Evolutionary conservation across 2,329 filamentous ascomycete species (phyloP), one percentile per base, ranked within the genome.

Genomic region (Lachnum nothofagi): DNA sequence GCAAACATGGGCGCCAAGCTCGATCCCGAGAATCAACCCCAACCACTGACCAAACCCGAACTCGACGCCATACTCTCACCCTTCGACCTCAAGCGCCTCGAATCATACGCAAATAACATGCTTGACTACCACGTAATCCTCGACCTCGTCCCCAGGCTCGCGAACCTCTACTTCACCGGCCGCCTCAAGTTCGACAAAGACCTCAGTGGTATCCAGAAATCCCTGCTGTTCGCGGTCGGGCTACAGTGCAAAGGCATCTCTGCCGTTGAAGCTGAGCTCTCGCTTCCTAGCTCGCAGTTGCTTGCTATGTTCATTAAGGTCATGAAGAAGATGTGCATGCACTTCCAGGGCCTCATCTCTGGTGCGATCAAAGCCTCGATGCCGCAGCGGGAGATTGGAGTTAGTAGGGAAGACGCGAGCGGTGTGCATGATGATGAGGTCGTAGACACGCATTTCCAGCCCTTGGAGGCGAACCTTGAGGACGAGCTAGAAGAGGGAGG

Each of bases 241-340:
- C 72, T 97, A 51, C 94, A 98, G 69, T 82, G 87, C 58, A 97
- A 97, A 72, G 84, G 86, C 33, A 74, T 98, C 23, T 88, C 93
- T 12, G 78, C 80, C 10, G 72, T 96, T 7, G 85, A 91, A 53
- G 82, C 84, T 54, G 93, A 98, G 63, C 70, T 95, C 3, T 78
- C 77, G 6, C 71, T 96, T 5, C 81, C 80, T 1, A 78, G 81
- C 2, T 85, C 83, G 38, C 93, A 97, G 70, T 73, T 96, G 3
- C 75, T 98, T 54, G 91, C 91, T 52, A 95, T 97, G 86, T 97
- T 98, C 68, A 88, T 95, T 67, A 98, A 98, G 75, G 86, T 95
- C 52, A 78, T 96, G 51, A 82, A 90, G 57, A 97, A 97, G 72
- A 78, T 95, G 33, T 86, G 86, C 2, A 76, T 79, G 2, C 80